Percentiles rank a stretch among this genome's conserved stretches.
These are phyloP conservation scores for Sporisorium exsertum DNA, from an alignment of 1,284 basidiomycete species.

Conservation along the genomic window DNA sequence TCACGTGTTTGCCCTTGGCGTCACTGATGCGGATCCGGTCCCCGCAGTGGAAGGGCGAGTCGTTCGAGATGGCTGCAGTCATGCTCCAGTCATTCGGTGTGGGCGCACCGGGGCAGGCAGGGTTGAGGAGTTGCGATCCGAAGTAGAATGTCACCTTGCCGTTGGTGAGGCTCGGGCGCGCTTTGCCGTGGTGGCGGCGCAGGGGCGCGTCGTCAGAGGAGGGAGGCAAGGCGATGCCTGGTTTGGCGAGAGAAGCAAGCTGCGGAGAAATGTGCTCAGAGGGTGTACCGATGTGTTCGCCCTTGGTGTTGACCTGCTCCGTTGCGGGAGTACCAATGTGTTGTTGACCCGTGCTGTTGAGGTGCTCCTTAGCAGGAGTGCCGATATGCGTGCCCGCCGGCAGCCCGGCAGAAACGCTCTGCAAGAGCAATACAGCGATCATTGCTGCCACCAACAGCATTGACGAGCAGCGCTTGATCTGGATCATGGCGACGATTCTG, in stretches of 20 bases:
- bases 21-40: constrained; percentile 27
- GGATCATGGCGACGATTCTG: no score
- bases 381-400: not conserved
- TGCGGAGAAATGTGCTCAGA: not conserved
- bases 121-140: constrained; percentile 31
- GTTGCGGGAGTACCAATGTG: not conserved
- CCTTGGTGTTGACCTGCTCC: not conserved
- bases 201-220: not conserved
- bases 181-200: constrained; percentile 23
- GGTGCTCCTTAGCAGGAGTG: not conserved
- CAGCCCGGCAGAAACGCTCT: not conserved
- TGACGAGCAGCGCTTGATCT: not conserved
- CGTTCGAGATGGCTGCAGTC: constrained; percentile 39
- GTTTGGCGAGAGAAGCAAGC: not conserved
- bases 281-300: not conserved
- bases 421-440: not conserved
- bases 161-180: not conserved
- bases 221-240: not conserved
- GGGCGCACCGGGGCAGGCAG: constrained; percentile 20
- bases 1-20: constrained; percentile 1
- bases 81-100: constrained; percentile 29
- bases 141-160: constrained; percentile 43
- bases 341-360: not conserved
- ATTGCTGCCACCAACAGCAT: not conserved
- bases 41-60: constrained; percentile 36